Evolutionary conservation across 2,329 filamentous ascomycete species (phyloP), one percentile per base, ranked within the genome.

Genomic region (Penicillium thymicola): DNA sequence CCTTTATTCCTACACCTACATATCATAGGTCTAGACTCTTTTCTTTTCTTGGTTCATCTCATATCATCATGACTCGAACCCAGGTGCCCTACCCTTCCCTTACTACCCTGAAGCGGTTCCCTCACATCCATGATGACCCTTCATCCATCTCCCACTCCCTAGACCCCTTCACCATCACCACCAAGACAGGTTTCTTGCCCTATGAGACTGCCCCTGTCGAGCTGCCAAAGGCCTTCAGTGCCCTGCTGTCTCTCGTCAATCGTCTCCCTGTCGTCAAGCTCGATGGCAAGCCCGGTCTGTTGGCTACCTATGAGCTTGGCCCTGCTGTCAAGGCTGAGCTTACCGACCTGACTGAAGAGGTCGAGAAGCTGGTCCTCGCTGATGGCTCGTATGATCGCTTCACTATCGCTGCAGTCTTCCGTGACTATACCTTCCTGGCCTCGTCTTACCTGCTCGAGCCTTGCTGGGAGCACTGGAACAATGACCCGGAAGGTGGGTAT

Each of bases 361-460:
- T 96, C 55, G 88, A 94, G 67, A 85, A 85, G 73, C 88, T 89
- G 28, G 65, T 73, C 36, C 66, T 73, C 10, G 56, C 67, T 9
- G 72, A 75, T 62, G 75, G 82, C 65, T 80, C 83, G 65, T 78
- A 86, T 59, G 87, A 96, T 75, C 81, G 93, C 38, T 88, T 88
- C 16, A 77, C 90, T 57, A 86, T 95, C 79, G 94, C 92, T 67
- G 92, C 92, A 34, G 78, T 95, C 46, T 96, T 96, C 74, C 83
- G 92, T 21, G 92, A 97, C 77, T 97, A 96, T 73, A 89, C 89
- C 14, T 97, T 96, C 80, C 78, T 96, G 30, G 89, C 92, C 5
- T 95, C 90, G 25, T 89, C 91, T 0, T 96, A 96, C 72, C 80
- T 97, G 30, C 85, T 97, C 30, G 92, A 97, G 79, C 92, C 92